Base-by-base conservation (phyloP, 176 grass and related monocot species). In the Zea mays region DNA sequence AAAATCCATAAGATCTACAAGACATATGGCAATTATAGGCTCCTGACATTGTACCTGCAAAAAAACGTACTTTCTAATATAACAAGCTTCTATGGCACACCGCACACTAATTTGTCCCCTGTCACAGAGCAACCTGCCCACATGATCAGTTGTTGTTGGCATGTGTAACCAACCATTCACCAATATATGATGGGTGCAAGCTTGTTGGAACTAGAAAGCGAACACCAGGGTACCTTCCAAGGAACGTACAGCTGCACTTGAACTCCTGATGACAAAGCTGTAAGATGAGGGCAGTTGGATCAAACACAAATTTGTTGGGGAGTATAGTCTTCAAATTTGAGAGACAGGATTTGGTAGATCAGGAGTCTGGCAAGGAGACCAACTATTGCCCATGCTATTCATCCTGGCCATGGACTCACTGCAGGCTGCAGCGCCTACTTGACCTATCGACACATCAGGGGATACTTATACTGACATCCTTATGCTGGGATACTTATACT, bases 81-180 rank as follows among this genome's bases (percentile, higher is more conserved):
- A 42, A 60, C 8, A 68, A 61, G n/a, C 7, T 83, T 68, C 17
- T 69, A 5, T 12, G 48, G 39, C 16, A 41, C 54, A 50, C 3
- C 49, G 39, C 16, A 41, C 54, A 50, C 3, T 60, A 84, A 69
- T 76, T 11, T 83, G n/a, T 69, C 64, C 38, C 34, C 19, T 17
- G 55, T 62, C 4, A 4, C 20, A 69, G 50, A 71, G 49, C 7
- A 59, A 48, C 37, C 40, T 40, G 15, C 43, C 7, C 41, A 62
- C 46, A 59, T 56, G 27, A 73, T 67, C 7, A 58, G 27, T 27
- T 27, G 35, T 58, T 10, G 21, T 35, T 60, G 65, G 6, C 10
- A 69, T 69, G 38, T 11, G 50, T 59, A 76, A 27, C 27, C 27
- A 39, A 40, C 50, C 6, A 40, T 67, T 74, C 72, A 27, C 49